These are phyloP conservation scores for Ascochyta viciae-villosae DNA, from an alignment of 2,329 filamentous ascomycete genomes.

Conservation along the genomic window DNA sequence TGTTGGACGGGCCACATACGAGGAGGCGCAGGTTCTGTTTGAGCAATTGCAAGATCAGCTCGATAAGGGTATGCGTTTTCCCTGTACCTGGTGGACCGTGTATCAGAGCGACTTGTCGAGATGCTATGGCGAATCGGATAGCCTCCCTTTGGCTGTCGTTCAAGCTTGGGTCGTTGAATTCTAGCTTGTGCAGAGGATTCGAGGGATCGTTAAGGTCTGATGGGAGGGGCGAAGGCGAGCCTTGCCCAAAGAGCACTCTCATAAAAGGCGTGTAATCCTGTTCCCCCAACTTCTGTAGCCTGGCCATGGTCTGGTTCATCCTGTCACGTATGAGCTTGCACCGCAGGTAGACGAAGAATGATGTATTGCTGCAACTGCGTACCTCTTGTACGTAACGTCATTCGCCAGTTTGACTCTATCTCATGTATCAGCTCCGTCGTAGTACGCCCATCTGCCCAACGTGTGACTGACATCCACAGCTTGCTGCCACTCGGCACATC, in stretches of 20 bases:
- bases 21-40: constrained; percentile 76
- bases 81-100: constrained; percentile 96
- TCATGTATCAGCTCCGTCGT: constrained; percentile 42
- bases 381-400: constrained; percentile 70
- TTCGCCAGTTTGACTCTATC: constrained; percentile 70
- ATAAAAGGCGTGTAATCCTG: constrained; percentile 65
- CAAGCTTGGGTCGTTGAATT: constrained; percentile 63
- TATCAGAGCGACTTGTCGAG: constrained; percentile 83
- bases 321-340: constrained; percentile 44
- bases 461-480: constrained; percentile 66
- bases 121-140: constrained; percentile 81
- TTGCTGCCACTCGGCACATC: constrained; percentile 62
- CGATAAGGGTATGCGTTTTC: constrained; percentile 95
- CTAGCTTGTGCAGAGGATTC: constrained; percentile 53
- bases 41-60: constrained; percentile 90
- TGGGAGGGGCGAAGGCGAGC: constrained; percentile 59
- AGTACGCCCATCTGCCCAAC: not conserved
- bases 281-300: constrained; percentile 62
- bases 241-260: constrained; percentile 66
- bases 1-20: constrained; percentile 96
- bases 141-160: constrained; percentile 70
- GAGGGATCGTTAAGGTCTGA: constrained; percentile 52
- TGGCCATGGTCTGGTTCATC: constrained; percentile 70
- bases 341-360: not conserved
- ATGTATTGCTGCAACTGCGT: constrained; percentile 31